Evolutionary conservation across 108 stramenopile genomes (phyloP).

Genomic region (Skeletonema menzelii): DNA sequence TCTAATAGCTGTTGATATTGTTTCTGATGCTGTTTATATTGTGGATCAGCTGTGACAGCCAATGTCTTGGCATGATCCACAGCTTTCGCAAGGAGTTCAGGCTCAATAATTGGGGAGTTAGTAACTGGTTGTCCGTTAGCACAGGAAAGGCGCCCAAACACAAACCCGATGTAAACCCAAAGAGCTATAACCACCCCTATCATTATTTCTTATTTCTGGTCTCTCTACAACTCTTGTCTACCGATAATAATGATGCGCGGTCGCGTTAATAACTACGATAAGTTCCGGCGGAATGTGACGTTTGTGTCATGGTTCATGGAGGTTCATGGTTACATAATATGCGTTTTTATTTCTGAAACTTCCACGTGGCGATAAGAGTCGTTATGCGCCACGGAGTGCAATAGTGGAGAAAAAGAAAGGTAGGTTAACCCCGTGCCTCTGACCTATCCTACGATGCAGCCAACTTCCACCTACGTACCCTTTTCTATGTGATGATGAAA

Average conservation of each 20-base stretch:
- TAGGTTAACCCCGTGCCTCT: too few relatives aligned
- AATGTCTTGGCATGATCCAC: constrained; percentile 33
- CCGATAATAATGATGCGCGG: background rate
- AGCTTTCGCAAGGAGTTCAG: constrained; percentile 31
- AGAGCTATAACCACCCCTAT: background rate
- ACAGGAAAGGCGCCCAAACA: background rate
- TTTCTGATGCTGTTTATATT: constrained; percentile 6
- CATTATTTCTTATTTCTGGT: background rate
- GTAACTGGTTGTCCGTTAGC: background rate
- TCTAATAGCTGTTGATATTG: constrained; percentile 17
- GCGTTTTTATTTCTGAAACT: too few relatives aligned
- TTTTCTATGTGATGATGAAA: too few relatives aligned
- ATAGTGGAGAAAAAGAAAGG: too few relatives aligned
- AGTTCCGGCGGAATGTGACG: too few relatives aligned
- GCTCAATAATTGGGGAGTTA: constrained; percentile 9
- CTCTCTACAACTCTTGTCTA: background rate
- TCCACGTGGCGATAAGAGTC: background rate
- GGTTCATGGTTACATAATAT: too few relatives aligned
- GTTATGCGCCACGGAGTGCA: background rate
- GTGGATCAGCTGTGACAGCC: constrained; percentile 24
- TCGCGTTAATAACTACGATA: too few relatives aligned
- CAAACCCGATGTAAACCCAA: background rate
- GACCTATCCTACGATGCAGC: too few relatives aligned
- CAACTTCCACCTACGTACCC: too few relatives aligned
- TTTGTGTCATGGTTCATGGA: too few relatives aligned